Percentiles rank a stretch among this genome's conserved stretches.
Conservation (phyloP, 495 filamentous ascomycete genomes). For the Neurospora sp. region DNA sequence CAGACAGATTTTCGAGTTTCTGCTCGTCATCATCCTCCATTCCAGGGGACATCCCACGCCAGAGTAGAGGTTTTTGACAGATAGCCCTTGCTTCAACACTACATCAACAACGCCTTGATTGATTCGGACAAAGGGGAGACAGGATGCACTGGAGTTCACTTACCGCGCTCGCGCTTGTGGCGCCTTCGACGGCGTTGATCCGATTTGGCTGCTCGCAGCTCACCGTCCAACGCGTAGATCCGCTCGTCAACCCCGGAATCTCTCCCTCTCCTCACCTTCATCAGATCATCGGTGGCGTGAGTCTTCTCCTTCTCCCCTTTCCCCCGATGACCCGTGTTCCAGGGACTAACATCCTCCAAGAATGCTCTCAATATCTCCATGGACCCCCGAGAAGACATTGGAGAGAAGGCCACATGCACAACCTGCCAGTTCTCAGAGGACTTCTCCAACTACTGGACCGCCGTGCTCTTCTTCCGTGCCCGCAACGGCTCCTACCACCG, state of each 20-base stretch:
- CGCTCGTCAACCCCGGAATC: conserved; percentile 28
- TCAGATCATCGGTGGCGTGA: conserved; percentile 41
- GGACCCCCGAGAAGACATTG: conserved; percentile 25
- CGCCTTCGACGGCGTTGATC: conserved; percentile 30
- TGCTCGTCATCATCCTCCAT: background rate
- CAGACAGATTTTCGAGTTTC: background rate
- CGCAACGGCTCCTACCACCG: conserved; percentile 30
- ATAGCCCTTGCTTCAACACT: background rate
- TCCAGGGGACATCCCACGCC: background rate
- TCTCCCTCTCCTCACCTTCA: conserved; percentile 33
- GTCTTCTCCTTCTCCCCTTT: conserved; percentile 33
- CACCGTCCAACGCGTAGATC: conserved; percentile 33
- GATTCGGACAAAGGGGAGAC: background rate
- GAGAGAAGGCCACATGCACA: conserved; percentile 26
- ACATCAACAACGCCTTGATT: background rate
- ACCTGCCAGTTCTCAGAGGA: conserved; percentile 32
- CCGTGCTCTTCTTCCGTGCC: conserved; percentile 28
- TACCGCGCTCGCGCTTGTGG: conserved; percentile 29
- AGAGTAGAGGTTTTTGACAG: background rate
- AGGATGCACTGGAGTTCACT: conserved; percentile 30
- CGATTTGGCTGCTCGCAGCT: conserved; percentile 38
- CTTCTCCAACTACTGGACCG: conserved; percentile 37
- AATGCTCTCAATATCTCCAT: conserved; percentile 17
- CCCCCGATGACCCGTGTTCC: background rate
- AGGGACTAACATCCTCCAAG: conserved; percentile 1